A percentile compares a stretch with the other conserved stretches of the same genome.
These are phyloP conservation scores for Magnaporthales sp. DNA, from an alignment of 2,329 filamentous ascomycete species.

Conservation along the genomic window DNA sequence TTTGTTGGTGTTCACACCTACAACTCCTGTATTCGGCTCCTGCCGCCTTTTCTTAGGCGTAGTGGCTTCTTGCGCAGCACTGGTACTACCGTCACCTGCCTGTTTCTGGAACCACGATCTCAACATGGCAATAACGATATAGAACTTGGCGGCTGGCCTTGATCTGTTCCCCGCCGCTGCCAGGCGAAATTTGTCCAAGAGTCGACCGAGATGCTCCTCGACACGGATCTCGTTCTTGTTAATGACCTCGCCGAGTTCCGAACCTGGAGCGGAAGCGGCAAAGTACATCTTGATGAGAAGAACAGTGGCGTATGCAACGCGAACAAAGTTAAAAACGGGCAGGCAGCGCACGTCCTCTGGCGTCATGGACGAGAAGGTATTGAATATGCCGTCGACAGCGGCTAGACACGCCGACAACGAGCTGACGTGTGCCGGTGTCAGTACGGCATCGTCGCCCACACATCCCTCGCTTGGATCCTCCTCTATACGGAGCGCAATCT, in stretches of 20 bases:
- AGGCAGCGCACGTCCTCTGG: constrained; percentile 50
- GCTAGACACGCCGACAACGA: constrained; percentile 58
- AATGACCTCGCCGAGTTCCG: constrained; percentile 62
- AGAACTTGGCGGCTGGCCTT: constrained; percentile 60
- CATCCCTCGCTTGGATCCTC: background rate
- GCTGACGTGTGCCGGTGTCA: constrained; percentile 53
- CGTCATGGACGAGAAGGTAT: constrained; percentile 55
- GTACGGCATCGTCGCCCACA: constrained; percentile 28
- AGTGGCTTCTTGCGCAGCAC: background rate
- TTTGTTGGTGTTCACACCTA: constrained; percentile 7
- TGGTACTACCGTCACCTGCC: constrained; percentile 1
- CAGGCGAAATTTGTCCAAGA: constrained; percentile 59
- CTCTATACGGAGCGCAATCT: constrained; percentile 62
- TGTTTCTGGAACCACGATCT: constrained; percentile 57
- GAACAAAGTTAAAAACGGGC: constrained; percentile 63
- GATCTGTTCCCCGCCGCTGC: constrained; percentile 56
- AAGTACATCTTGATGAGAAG: constrained; percentile 69
- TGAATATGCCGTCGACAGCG: constrained; percentile 58
- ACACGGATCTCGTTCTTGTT: constrained; percentile 58
- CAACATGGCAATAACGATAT: constrained; percentile 62
- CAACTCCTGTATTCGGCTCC: background rate
- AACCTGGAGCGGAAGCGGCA: constrained; percentile 52
- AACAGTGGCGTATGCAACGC: constrained; percentile 63
- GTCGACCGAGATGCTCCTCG: constrained; percentile 56
- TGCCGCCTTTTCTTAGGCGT: background rate